Evolutionary conservation across 2,329 filamentous ascomycete species (phyloP).

Genomic region (Trichoderma sp.): DNA sequence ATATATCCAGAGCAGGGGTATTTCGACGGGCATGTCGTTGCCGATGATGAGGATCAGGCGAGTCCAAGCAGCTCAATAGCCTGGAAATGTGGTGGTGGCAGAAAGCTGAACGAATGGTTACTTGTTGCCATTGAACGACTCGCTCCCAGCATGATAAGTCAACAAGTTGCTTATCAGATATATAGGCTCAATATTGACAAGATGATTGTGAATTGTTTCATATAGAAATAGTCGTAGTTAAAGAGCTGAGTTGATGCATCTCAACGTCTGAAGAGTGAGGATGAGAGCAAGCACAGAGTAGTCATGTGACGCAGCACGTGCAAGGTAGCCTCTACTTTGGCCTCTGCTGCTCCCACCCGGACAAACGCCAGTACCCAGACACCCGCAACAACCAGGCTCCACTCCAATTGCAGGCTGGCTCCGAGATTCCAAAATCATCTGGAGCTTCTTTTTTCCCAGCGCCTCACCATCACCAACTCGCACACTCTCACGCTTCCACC

Average conservation of each 20-base stretch:
- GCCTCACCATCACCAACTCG: constrained; percentile 20
- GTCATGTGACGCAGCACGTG: constrained; percentile 14
- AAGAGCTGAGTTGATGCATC: neutral
- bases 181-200: too few species aligned
- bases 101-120: too few species aligned
- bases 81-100: neutral
- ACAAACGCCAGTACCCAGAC: neutral
- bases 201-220: neutral
- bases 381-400: neutral
- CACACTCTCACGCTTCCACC: constrained; percentile 22
- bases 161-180: too few species aligned
- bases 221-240: neutral
- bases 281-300: neutral
- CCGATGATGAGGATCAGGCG: constrained; percentile 17
- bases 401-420: constrained; percentile 9
- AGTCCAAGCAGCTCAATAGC: neutral
- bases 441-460: constrained; percentile 25
- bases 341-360: fast-evolving
- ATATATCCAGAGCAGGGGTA: constrained; percentile 2
- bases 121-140: too few species aligned
- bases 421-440: constrained; percentile 11
- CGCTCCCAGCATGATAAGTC: too few species aligned
- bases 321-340: neutral
- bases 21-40: neutral
- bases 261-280: neutral